Evolutionary conservation across 2,329 filamentous ascomycete species (phyloP).

Genomic region (Fusarium tricinctum): DNA sequence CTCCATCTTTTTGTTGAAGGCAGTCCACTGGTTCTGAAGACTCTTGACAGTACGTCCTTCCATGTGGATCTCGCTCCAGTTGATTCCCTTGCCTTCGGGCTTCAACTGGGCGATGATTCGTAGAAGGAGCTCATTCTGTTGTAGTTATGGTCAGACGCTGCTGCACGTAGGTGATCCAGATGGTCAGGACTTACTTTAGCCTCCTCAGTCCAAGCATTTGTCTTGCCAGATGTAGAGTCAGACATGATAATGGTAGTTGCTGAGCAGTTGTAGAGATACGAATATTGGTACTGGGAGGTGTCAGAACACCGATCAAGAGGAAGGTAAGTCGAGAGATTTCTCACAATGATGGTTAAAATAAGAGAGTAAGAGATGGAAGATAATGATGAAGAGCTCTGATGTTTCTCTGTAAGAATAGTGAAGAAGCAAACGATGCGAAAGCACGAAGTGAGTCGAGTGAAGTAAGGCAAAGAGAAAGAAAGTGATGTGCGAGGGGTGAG

Average conservation of each 20-base stretch:
- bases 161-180: background rate
- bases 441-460: background rate
- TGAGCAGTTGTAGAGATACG: too few relatives aligned
- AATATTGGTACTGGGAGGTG: background rate
- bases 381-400: background rate
- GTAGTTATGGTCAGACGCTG: background rate
- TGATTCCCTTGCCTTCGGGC: conserved; percentile 52
- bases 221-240: conserved; percentile 31
- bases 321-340: background rate
- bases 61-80: conserved; percentile 55
- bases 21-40: conserved; percentile 56
- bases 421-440: background rate
- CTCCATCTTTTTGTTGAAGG: conserved; percentile 54
- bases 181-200: conserved; percentile 50
- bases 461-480: background rate
- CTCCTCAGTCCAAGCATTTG: conserved; percentile 56
- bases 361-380: background rate
- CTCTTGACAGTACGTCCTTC: conserved; percentile 57
- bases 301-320: background rate
- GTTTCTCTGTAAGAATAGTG: background rate
- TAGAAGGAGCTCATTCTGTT: conserved; percentile 55
- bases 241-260: conserved; percentile 44
- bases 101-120: conserved; percentile 55
- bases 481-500: background rate
- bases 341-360: background rate